phyloP scores from a whole-genome alignment of 2,329 filamentous ascomycete genomes.

The Phoma herbarum region DNA sequence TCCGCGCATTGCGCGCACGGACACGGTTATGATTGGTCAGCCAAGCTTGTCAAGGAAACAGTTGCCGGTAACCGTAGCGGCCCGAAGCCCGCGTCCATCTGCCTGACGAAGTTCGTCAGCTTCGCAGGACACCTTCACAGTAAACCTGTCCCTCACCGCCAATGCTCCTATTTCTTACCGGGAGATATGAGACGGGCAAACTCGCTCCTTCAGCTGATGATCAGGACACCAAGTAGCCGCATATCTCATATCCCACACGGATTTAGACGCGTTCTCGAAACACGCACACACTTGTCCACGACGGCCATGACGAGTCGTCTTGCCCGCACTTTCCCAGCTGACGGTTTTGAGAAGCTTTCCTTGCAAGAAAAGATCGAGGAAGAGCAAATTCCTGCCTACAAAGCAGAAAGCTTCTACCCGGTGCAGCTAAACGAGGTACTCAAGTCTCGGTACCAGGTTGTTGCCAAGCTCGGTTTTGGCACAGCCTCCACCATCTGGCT shows the following conservation, averaged over 20 bases:
- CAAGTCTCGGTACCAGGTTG: conserved; percentile 10
- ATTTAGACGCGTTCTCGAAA: not conserved
- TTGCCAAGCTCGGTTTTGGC: conserved; percentile 10
- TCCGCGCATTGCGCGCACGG: no score
- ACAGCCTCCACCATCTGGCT: conserved; percentile 11
- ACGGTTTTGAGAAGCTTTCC: no score
- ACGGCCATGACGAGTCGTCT: not conserved
- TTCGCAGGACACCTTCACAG: not conserved
- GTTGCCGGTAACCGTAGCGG: no score
- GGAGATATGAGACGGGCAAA: not conserved
- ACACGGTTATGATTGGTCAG: no score
- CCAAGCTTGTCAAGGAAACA: no score
- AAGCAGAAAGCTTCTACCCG: not conserved
- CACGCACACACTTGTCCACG: not conserved
- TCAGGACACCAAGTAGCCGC: not conserved
- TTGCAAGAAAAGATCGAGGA: no score
- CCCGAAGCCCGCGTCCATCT: no score
- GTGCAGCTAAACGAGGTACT: conserved; percentile 3
- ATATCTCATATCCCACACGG: not conserved
- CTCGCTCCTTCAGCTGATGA: not conserved
- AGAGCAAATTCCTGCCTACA: no score
- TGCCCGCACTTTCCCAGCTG: not conserved
- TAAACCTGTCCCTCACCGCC: not conserved
- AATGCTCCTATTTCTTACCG: not conserved
- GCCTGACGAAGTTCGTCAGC: no score